Percentiles rank a stretch among this genome's conserved stretches.
Evolutionary conservation across 305 asterid genomes (phyloP).

Genomic region (Rubia peregrina): DNA sequence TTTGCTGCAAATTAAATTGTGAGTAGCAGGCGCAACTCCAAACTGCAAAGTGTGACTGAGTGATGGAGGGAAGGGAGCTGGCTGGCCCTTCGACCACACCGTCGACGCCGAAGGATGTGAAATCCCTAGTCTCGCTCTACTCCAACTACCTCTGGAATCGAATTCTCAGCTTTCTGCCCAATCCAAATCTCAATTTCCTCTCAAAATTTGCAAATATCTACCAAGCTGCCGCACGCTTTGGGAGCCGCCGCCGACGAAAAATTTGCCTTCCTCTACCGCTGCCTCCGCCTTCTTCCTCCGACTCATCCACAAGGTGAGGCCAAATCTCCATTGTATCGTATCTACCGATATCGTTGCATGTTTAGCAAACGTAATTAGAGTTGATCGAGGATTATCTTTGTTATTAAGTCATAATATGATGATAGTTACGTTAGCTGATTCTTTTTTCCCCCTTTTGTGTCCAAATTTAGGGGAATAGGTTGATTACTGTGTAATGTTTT

Average conservation of each 20-base stretch:
- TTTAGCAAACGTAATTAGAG: not conserved
- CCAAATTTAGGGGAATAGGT: not conserved
- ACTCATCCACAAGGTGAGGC: constrained; percentile 47
- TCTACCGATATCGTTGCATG: not conserved
- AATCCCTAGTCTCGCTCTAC: constrained; percentile 39
- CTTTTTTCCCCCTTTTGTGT: no score
- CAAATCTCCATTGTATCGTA: not conserved
- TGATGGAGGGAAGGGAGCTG: constrained; percentile 10
- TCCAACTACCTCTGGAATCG: constrained; percentile 44
- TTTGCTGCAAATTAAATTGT: not conserved
- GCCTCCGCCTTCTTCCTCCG: constrained; percentile 38
- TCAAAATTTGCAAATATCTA: constrained; percentile 34
- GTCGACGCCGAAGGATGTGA: constrained; percentile 30
- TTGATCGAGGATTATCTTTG: not conserved
- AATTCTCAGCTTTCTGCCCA: constrained; percentile 37
- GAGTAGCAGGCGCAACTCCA: not conserved
- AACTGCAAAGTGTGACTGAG: not conserved
- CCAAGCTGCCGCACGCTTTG: constrained; percentile 12
- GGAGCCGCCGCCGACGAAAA: constrained; percentile 49
- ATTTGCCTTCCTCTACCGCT: constrained; percentile 78
- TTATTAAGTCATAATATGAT: not conserved
- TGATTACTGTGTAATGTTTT: not conserved
- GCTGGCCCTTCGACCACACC: constrained; percentile 21
- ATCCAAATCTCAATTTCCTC: constrained; percentile 26
- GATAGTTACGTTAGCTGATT: no score